Evolutionary conservation across 2,329 filamentous ascomycete species (phyloP).

Genomic region (Dactylellina parvicollis): DNA sequence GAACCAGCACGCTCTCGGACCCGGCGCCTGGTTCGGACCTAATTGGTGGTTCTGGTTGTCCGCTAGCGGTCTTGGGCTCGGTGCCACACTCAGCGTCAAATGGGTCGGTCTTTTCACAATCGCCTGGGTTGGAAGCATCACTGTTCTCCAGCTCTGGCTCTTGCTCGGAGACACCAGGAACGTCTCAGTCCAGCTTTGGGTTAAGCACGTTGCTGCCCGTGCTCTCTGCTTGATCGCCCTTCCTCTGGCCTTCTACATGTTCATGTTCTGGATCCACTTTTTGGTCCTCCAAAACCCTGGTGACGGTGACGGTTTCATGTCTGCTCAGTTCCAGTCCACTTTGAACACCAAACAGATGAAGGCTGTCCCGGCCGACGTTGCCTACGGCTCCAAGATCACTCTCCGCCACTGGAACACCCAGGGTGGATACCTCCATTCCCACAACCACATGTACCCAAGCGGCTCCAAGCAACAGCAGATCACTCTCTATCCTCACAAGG

Average conservation of each 20-base stretch:
- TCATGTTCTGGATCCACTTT: conserved; percentile 98
- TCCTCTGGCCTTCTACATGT: conserved; percentile 88
- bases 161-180: conserved; percentile 87
- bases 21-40: conserved; percentile 83
- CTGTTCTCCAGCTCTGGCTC: conserved; percentile 91
- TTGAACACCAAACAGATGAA: conserved; percentile 97
- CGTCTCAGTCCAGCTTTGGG: conserved; percentile 76
- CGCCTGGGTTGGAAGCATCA: conserved; percentile 94
- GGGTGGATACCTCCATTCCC: conserved; percentile 96
- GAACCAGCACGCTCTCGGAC: conserved; percentile 95
- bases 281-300: conserved; percentile 91
- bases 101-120: conserved; percentile 99
- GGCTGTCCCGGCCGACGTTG: conserved; percentile 90
- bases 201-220: conserved; percentile 93
- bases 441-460: conserved; percentile 95
- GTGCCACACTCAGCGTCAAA: conserved; percentile 93
- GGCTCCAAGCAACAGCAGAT: conserved; percentile 99
- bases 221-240: conserved; percentile 91
- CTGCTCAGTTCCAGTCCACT: conserved; percentile 97
- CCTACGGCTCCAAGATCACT: conserved; percentile 83
- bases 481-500: conserved; percentile 97
- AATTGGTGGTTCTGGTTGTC: conserved; percentile 99
- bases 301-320: conserved; percentile 99
- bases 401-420: conserved; percentile 97
- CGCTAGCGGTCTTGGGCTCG: conserved; percentile 84